Evolutionary conservation across 768 basidiomycete genomes (phyloP).

Genomic region (Lactifluus volemus): DNA sequence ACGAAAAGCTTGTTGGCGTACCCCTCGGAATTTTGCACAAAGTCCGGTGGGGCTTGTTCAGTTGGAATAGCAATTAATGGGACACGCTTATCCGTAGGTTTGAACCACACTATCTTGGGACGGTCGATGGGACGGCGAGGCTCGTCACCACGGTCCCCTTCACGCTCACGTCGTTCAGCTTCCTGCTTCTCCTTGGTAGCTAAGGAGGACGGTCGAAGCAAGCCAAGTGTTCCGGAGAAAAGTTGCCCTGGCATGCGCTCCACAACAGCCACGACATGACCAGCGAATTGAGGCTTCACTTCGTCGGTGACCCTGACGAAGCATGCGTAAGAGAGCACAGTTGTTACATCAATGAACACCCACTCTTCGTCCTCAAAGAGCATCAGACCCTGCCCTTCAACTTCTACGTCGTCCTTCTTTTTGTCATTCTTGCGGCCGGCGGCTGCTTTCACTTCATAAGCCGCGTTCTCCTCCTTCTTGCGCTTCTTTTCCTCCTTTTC

Average conservation of each 20-base stretch:
- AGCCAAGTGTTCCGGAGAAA: constrained; percentile 93
- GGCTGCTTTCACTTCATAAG: constrained; percentile 74
- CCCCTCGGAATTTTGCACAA: constrained; percentile 86
- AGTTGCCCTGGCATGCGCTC: constrained; percentile 99
- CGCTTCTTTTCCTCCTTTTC: constrained; percentile 99
- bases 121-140: constrained; percentile 77
- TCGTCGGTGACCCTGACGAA: constrained; percentile 83
- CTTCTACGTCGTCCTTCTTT: constrained; percentile 99
- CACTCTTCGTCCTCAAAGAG: constrained; percentile 97
- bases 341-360: constrained; percentile 22
- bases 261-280: constrained; percentile 99
- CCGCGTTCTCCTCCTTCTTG: constrained; percentile 98
- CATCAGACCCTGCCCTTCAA: constrained; percentile 95
- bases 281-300: constrained; percentile 95
- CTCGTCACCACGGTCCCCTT: constrained; percentile 85
- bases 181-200: constrained; percentile 99
- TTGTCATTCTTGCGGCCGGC: constrained; percentile 90
- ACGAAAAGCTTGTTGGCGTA: constrained; percentile 92
- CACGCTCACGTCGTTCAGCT: constrained; percentile 92
- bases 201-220: constrained; percentile 90
- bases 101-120: constrained; percentile 99
- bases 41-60: constrained; percentile 94
- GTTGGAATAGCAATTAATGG: constrained; percentile 98
- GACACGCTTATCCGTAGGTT: constrained; percentile 98
- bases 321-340: constrained; percentile 12